These are phyloP conservation scores for Didymella exigua DNA, from an alignment of 2,329 filamentous ascomycete species.

Conservation along the genomic window DNA sequence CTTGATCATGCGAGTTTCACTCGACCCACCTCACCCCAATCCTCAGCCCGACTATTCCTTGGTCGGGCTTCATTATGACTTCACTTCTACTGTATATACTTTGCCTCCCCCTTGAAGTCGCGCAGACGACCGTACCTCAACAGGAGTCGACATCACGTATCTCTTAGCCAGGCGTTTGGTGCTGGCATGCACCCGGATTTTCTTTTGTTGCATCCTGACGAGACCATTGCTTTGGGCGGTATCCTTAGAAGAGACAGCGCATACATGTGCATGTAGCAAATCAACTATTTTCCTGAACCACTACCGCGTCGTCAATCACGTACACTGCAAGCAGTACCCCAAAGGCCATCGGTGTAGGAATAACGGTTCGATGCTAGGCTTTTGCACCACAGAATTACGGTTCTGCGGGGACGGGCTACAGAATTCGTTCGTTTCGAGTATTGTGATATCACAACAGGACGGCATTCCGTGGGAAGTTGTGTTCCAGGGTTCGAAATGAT, in stretches of 20 bases:
- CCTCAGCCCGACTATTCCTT: slow-evolving; percentile 6
- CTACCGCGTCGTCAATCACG: too few relatives aligned
- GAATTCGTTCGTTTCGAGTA: too few relatives aligned
- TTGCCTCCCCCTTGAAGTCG: neutral
- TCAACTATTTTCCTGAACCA: too few relatives aligned
- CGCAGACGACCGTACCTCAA: neutral
- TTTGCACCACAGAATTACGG: too few relatives aligned
- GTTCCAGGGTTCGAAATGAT: too few relatives aligned
- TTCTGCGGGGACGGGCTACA: too few relatives aligned
- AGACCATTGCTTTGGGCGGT: slow-evolving; percentile 1
- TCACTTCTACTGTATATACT: slow-evolving; percentile 11
- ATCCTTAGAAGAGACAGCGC: slow-evolving; percentile 11
- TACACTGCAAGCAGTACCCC: too few relatives aligned
- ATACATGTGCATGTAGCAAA: slow-evolving; percentile 15
- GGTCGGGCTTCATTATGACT: slow-evolving; percentile 11
- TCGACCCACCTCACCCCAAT: slow-evolving; percentile 10
- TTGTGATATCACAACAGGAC: too few relatives aligned
- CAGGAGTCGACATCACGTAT: slow-evolving; percentile 11
- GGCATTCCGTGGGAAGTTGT: too few relatives aligned
- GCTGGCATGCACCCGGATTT: slow-evolving; percentile 6
- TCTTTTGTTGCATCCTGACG: neutral
- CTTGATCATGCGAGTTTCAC: slow-evolving; percentile 14
- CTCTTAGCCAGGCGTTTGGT: slow-evolving; percentile 22
- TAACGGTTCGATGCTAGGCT: too few relatives aligned
- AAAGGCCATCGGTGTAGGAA: too few relatives aligned